phyloP scores from a whole-genome alignment of 2,329 filamentous ascomycete genomes.

The Fusarium papillatum region DNA sequence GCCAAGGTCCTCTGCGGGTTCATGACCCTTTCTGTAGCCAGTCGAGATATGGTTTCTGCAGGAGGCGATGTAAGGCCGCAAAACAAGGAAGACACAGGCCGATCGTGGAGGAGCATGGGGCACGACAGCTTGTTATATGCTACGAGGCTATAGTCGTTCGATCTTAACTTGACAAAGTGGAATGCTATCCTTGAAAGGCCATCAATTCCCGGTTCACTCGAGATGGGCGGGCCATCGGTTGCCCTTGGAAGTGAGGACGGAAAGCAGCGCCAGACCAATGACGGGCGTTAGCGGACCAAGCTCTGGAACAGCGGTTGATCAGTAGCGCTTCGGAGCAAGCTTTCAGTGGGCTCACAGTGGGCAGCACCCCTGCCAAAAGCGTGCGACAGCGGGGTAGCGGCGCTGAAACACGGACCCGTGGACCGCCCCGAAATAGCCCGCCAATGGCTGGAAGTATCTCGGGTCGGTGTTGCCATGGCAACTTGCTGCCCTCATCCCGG shows the following conservation, averaged over 20 bases:
- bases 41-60: conserved; percentile 1
- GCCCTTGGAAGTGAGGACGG: conserved; percentile 23
- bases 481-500: conserved; percentile 20
- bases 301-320: conserved; percentile 30
- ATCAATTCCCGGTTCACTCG: conserved; percentile 24
- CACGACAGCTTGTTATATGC: conserved; percentile 1
- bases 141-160: conserved; percentile 26
- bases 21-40: conserved; percentile 27
- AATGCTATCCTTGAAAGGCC: conserved; percentile 22
- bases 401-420: conserved; percentile 39
- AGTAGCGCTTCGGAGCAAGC: conserved; percentile 31
- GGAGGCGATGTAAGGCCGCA: neutral
- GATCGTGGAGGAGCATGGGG: neutral
- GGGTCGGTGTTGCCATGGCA: conserved; percentile 40
- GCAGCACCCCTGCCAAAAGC: conserved; percentile 28
- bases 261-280: conserved; percentile 23
- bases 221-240: conserved; percentile 35
- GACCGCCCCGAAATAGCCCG: conserved; percentile 37
- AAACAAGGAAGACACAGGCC: conserved; percentile 20
- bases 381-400: conserved; percentile 43
- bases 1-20: conserved; percentile 35
- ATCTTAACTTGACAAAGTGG: conserved; percentile 24
- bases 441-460: conserved; percentile 22
- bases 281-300: conserved; percentile 11
- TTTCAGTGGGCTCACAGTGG: conserved; percentile 36